These are phyloP conservation scores for Xylaria sp. DNA, from an alignment of 2,329 filamentous ascomycete genomes.

Conservation along the genomic window DNA sequence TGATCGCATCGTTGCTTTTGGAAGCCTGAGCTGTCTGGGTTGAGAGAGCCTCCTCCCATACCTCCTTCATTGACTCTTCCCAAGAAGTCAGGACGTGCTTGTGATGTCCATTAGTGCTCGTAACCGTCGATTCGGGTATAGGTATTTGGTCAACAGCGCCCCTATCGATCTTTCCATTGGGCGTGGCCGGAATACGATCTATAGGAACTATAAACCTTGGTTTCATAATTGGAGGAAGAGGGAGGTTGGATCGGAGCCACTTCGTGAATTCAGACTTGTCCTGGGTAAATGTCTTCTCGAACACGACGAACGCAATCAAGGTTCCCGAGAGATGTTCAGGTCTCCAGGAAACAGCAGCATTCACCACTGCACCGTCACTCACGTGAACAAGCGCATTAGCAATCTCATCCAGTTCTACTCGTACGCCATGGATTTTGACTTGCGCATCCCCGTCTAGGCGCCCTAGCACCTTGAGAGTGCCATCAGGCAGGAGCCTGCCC, in stretches of 20 bases:
- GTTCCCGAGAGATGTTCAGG: background rate
- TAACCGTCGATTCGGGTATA: background rate
- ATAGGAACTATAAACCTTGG: conserved; percentile 15
- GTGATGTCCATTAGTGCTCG: background rate
- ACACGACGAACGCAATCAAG: conserved; percentile 19
- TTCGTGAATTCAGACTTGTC: background rate
- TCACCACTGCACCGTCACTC: background rate
- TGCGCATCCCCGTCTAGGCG: conserved; percentile 54
- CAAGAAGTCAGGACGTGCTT: background rate
- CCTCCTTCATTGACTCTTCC: conserved; percentile 32
- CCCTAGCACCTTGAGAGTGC: conserved; percentile 49
- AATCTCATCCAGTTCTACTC: conserved; percentile 60
- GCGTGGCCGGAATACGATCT: conserved; percentile 19
- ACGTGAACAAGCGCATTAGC: conserved; percentile 28
- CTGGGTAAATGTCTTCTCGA: background rate
- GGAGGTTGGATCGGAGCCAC: background rate
- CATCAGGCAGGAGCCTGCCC: conserved; percentile 49
- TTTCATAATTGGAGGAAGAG: conserved; percentile 5
- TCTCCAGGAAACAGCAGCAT: conserved; percentile 15
- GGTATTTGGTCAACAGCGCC: conserved; percentile 40
- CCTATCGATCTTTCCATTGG: conserved; percentile 23
- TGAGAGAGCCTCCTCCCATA: conserved; percentile 36
- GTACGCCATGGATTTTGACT: conserved; percentile 55
- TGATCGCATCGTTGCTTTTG: conserved; percentile 7
- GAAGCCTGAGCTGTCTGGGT: background rate